Conservation (phyloP, 129 eudicot species). For the Arctium lappa region DNA sequence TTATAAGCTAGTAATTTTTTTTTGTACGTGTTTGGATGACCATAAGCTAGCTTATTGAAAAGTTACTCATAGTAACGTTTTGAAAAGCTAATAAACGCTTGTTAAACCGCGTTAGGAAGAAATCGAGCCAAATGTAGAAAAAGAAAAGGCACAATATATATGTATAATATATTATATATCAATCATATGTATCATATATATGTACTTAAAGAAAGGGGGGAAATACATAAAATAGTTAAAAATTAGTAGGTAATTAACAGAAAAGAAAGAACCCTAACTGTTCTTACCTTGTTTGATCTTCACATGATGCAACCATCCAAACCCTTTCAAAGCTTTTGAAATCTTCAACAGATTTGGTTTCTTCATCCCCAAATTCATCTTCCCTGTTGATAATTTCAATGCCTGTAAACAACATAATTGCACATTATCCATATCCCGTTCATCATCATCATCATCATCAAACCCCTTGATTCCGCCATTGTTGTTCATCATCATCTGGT, state of each 20-base stretch:
- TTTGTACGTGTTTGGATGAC: too few species aligned
- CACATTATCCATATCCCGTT: conserved; percentile 31
- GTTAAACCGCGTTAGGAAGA: not conserved
- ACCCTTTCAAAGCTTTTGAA: conserved; percentile 71
- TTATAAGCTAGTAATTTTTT: too few species aligned
- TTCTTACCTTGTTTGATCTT: conserved; percentile 60
- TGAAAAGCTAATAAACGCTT: too few species aligned
- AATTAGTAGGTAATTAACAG: conserved; percentile 6
- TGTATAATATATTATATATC: too few species aligned
- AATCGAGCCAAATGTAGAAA: not conserved
- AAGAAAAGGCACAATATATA: not conserved
- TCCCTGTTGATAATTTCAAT: conserved; percentile 72
- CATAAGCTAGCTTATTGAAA: too few species aligned
- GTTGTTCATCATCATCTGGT: not conserved
- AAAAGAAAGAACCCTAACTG: not conserved
- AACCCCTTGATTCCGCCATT: not conserved
- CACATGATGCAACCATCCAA: conserved; percentile 73
- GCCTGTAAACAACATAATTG: conserved; percentile 83
- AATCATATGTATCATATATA: too few species aligned
- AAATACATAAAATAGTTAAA: conserved; percentile 5
- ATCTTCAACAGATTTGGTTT: conserved; percentile 66
- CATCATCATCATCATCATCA: conserved; percentile 23
- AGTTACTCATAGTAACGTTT: too few species aligned
- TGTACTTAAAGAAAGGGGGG: not conserved
- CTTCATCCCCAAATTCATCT: conserved; percentile 88